Evolutionary conservation across 2,329 filamentous ascomycete species (phyloP).

Genomic region (Claviceps sorghi): DNA sequence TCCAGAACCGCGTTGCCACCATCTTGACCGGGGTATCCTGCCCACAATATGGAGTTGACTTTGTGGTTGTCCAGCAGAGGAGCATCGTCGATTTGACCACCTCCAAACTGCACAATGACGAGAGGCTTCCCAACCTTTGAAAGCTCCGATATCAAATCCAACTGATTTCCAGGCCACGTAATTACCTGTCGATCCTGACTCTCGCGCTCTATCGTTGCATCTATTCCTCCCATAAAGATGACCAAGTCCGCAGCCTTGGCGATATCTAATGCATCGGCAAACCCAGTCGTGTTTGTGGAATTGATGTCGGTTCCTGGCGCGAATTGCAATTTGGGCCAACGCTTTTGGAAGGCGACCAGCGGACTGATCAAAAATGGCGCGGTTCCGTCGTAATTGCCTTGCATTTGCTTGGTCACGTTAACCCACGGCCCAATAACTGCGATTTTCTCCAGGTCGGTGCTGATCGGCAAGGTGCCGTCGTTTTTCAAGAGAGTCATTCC

Average conservation of each 20-base stretch:
- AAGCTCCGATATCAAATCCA: conserved; percentile 30
- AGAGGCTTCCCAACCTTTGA: conserved; percentile 30
- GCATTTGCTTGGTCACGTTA: conserved; percentile 22
- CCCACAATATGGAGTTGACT: conserved; percentile 40
- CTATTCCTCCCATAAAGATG: conserved; percentile 40
- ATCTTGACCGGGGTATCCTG: conserved; percentile 44
- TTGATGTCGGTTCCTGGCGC: background rate
- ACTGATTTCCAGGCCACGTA: conserved; percentile 35
- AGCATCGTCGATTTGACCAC: conserved; percentile 36
- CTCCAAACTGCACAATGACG: conserved; percentile 38
- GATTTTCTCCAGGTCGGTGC: conserved; percentile 6
- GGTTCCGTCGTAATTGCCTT: conserved; percentile 13
- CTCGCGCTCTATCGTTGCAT: conserved; percentile 37
- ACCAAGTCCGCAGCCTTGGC: conserved; percentile 25
- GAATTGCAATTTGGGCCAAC: background rate
- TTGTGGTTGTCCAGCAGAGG: conserved; percentile 31
- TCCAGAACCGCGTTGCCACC: conserved; percentile 41
- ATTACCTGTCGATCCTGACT: conserved; percentile 34
- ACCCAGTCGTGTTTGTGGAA: background rate
- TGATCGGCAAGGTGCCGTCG: conserved; percentile 33
- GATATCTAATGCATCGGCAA: background rate
- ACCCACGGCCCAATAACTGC: conserved; percentile 22
- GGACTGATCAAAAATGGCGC: conserved; percentile 9
- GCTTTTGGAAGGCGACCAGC: conserved; percentile 1
- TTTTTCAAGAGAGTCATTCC: conserved; percentile 40